Evolutionary conservation across 257 asterid species (phyloP), one percentile per base, ranked within the genome.

Genomic region (Nicotiana sylvestris): DNA sequence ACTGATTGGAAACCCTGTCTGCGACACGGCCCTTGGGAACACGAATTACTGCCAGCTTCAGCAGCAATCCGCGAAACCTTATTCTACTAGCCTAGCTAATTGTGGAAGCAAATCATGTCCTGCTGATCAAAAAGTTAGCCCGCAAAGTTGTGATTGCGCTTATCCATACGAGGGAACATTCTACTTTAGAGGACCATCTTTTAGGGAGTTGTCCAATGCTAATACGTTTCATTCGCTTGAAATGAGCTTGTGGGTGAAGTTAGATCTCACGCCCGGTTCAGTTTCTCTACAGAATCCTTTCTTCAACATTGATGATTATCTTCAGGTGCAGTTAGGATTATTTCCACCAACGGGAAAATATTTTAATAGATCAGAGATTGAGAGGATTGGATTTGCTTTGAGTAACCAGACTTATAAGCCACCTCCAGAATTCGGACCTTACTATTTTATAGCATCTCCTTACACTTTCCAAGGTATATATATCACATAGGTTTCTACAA

Each of bases 401-500:
- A 96, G 95, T 83, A 96, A 91, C 84, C 99, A 96, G 85, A 93
- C 93, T n/a, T 96, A 89, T 86, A 94, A 96, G 88, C 99, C 99
- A 18, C 97, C 99, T 6, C 83, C 61, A n/a, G 90, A 89, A 85
- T 94, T 94, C 77, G 99, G 99, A 27, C 99, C 99, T 0, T 96
- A 96, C 87, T 93, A 92, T 84, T 96, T 94, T 49, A 90, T 91
- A 35, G 99, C 97, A 27, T 85, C 89, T 51, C 92, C 97, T 0
- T 96, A 96, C 78, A 37, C 86, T 74, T 94, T 94, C 58, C 89
- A 89, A 82, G 98, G 97, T 93, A 87, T 82, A 43, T 32, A 39
- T 43, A 30, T 6, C 30, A 70, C 43, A 29, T 11, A 51, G 37
- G 4, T 43, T 39, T 4, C 25, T 79, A 61, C 13, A 30, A 7